phyloP scores from a whole-genome alignment of 768 basidiomycete genomes.

The Piloderma croceum region DNA sequence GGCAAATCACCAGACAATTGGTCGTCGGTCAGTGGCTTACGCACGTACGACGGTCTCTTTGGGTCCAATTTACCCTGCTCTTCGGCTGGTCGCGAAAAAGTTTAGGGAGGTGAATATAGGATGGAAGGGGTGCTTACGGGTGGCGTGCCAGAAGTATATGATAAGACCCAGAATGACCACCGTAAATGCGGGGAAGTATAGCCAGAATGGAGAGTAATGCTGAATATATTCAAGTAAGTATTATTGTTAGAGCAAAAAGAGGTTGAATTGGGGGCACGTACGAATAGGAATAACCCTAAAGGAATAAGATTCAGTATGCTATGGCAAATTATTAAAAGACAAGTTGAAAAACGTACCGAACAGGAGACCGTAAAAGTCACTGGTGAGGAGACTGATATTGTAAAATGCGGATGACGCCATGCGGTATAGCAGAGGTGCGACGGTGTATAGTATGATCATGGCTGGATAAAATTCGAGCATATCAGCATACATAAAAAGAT shows the following conservation, averaged over 20 bases:
- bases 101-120: not conserved
- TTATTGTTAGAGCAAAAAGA: not conserved
- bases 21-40: constrained; percentile 15
- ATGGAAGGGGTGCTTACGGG: constrained; percentile 49
- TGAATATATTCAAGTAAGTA: no score
- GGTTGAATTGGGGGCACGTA: constrained; percentile 1
- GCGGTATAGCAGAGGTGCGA: constrained; percentile 81
- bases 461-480: no score
- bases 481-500: no score
- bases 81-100: constrained; percentile 45
- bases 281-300: not conserved
- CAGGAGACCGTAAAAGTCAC: constrained; percentile 82
- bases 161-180: constrained; percentile 69
- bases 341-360: constrained; percentile 42
- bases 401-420: constrained; percentile 82
- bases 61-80: constrained; percentile 64
- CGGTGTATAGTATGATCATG: constrained; percentile 81
- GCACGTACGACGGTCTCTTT: constrained; percentile 54
- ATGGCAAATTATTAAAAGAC: not conserved
- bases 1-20: constrained; percentile 8
- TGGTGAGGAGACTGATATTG: constrained; percentile 80
- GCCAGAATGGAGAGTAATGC: constrained; percentile 81
- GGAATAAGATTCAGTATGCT: constrained; percentile 6
- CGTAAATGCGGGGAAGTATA: constrained; percentile 78
- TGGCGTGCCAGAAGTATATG: constrained; percentile 81